Percentiles rank a stretch among this genome's conserved stretches.
phyloP scores from a whole-genome alignment of 1,284 basidiomycete genomes.

The Ceratobasidium sp. region DNA sequence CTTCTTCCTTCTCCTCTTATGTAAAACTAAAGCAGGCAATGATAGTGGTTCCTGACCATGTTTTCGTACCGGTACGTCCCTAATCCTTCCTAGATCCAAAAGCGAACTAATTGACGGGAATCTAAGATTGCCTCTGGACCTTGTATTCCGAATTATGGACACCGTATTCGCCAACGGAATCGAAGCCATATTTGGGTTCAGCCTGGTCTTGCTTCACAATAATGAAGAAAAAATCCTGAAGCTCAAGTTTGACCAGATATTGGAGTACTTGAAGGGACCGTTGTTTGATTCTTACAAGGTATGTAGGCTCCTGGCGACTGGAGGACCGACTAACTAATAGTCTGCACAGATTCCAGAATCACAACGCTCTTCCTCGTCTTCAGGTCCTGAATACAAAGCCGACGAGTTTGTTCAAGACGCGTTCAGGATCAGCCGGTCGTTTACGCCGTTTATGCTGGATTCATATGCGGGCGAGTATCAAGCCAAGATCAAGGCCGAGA shows the following conservation, averaged over 20 bases:
- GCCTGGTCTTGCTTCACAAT: constrained; percentile 81
- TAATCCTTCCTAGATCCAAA: neutral
- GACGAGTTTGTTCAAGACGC: constrained; percentile 87
- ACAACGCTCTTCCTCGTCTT: constrained; percentile 45
- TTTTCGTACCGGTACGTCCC: constrained; percentile 87
- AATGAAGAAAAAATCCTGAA: constrained; percentile 80
- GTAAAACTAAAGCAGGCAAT: constrained; percentile 55
- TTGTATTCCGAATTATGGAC: constrained; percentile 95
- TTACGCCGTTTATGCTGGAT: constrained; percentile 92
- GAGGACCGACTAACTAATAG: neutral
- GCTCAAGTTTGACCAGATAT: constrained; percentile 87
- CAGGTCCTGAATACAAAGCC: constrained; percentile 60
- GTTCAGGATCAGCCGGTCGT: constrained; percentile 65
- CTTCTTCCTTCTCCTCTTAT: neutral
- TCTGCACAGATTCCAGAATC: constrained; percentile 19
- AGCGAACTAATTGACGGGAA: too few species aligned
- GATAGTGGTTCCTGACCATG: constrained; percentile 93
- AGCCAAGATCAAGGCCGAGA: constrained; percentile 67
- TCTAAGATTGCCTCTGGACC: constrained; percentile 86
- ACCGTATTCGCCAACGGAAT: constrained; percentile 95
- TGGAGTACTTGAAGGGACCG: constrained; percentile 77
- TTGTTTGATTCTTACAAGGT: constrained; percentile 85
- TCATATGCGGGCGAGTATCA: constrained; percentile 86
- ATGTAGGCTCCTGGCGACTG: constrained; percentile 33
- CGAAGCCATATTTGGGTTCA: constrained; percentile 96